phyloP scores from a whole-genome alignment of 2,329 filamentous ascomycete species.

The Daldinia sp. region DNA sequence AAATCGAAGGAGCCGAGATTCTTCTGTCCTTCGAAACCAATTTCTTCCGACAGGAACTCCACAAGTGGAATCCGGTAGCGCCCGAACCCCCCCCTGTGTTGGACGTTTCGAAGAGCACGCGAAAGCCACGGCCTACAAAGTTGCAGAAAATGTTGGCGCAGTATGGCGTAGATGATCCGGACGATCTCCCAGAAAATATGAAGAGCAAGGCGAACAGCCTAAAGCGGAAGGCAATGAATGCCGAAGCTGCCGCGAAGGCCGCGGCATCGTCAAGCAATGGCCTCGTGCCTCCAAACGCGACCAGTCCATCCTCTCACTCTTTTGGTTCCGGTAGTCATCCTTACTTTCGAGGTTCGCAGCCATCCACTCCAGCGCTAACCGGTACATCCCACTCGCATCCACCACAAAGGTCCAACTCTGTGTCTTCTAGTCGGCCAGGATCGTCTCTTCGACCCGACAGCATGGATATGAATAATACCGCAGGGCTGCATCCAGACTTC shows the following conservation, averaged over 20 bases:
- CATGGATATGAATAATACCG: constrained; percentile 50
- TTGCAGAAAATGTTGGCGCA: constrained; percentile 93
- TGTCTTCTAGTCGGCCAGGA: constrained; percentile 47
- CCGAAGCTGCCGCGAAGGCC: constrained; percentile 55
- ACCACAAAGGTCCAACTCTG: constrained; percentile 46
- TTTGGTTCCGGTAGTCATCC: constrained; percentile 46
- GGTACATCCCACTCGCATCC: constrained; percentile 48
- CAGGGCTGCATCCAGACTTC: constrained; percentile 54
- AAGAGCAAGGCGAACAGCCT: constrained; percentile 78
- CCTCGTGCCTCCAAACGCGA: constrained; percentile 41
- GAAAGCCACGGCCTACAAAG: constrained; percentile 96
- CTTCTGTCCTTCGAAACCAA: constrained; percentile 94
- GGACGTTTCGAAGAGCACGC: constrained; percentile 86
- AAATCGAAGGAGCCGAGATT: constrained; percentile 96
- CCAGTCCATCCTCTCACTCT: constrained; percentile 48
- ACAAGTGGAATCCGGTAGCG: constrained; percentile 93
- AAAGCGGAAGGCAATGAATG: constrained; percentile 74
- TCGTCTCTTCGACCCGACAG: constrained; percentile 48
- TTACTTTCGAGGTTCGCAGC: constrained; percentile 50
- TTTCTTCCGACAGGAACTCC: constrained; percentile 93
- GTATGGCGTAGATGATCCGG: constrained; percentile 86
- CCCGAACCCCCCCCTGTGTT: constrained; percentile 85
- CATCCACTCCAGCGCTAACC: constrained; percentile 49
- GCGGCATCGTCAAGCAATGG: constrained; percentile 33
- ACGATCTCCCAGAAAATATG: constrained; percentile 85